Conservation (phyloP, 2,329 filamentous ascomycete species). For the Lachnellula willkommii region DNA sequence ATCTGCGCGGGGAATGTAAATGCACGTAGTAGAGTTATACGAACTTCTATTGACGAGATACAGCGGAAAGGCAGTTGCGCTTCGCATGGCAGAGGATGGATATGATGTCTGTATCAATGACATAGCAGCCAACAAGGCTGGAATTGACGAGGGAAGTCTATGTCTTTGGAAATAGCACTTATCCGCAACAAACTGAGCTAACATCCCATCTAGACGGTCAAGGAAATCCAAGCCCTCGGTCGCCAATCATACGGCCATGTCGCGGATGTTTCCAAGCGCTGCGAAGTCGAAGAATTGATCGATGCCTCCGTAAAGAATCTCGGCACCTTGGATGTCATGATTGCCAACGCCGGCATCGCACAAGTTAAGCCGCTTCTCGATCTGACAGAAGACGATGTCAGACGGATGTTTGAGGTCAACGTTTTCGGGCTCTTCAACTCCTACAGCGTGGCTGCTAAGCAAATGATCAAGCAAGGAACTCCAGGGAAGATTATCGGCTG, state of each 20-base stretch:
- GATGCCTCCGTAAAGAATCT: conserved; percentile 23
- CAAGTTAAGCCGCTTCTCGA: conserved; percentile 28
- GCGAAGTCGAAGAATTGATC: conserved; percentile 28
- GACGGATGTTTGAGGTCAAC: conserved; percentile 57
- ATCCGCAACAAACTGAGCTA: background rate
- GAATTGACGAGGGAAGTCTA: conserved; percentile 42
- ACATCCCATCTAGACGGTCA: conserved; percentile 32
- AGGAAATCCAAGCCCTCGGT: conserved; percentile 48
- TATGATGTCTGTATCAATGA: conserved; percentile 65
- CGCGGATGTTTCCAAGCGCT: conserved; percentile 50
- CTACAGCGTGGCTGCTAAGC: conserved; percentile 56
- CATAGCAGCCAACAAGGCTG: conserved; percentile 45
- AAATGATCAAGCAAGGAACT: conserved; percentile 57
- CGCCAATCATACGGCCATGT: conserved; percentile 49
- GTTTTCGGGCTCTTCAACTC: conserved; percentile 61
- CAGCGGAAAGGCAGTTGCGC: conserved; percentile 57
- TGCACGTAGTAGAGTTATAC: background rate
- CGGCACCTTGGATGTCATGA: conserved; percentile 28
- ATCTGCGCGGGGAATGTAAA: conserved; percentile 36
- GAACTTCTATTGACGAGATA: conserved; percentile 17
- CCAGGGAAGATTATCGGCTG: conserved; percentile 31
- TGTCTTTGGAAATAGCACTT: conserved; percentile 4
- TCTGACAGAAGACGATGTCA: conserved; percentile 29
- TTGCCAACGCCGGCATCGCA: conserved; percentile 30
- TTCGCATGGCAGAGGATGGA: conserved; percentile 58